Conservation (phyloP, 2,329 filamentous ascomycete species). For the Apiospora koreana region DNA sequence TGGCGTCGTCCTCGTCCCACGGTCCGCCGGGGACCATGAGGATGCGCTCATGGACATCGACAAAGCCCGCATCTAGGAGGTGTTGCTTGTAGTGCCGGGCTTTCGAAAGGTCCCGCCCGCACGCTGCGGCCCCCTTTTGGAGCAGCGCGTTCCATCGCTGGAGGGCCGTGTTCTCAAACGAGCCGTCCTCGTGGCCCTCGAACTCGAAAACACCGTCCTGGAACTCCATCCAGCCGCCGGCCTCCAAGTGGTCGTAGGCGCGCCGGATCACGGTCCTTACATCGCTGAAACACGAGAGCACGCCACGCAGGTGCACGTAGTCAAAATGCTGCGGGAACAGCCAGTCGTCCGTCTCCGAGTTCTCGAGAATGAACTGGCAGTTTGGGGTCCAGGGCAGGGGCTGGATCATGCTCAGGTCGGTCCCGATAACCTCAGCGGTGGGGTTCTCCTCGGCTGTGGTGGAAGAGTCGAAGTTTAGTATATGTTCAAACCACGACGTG, state of each 20-base stretch:
- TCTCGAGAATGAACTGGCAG: conserved; percentile 8
- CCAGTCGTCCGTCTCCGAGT: conserved; percentile 11
- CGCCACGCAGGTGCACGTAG: conserved; percentile 10
- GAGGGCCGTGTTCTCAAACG: not conserved
- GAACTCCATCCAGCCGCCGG: conserved; percentile 12
- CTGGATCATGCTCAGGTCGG: conserved; percentile 13
- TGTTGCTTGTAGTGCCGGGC: not conserved
- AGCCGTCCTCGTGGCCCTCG: not conserved
- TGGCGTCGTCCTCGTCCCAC: conserved; percentile 59
- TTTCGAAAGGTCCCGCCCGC: not conserved
- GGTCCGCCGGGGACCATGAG: conserved; percentile 47
- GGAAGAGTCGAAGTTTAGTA: not conserved
- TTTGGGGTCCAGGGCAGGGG: conserved; percentile 1
- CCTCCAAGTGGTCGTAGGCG: not conserved
- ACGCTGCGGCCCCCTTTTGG: not conserved
- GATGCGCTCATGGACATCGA: conserved; percentile 44
- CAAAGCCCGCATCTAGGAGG: conserved; percentile 41
- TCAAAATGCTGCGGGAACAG: not conserved
- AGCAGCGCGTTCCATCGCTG: not conserved
- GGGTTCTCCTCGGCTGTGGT: conserved; percentile 8
- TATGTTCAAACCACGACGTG: not conserved
- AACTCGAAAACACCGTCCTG: not conserved
- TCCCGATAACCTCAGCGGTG: conserved; percentile 11
- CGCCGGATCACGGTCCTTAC: conserved; percentile 1
- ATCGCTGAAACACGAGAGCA: conserved; percentile 1